Conservation (phyloP, 129 eudicot species). For the Helianthus annuus region HanXRQr2.0-SUNRISE NC_035443.2:145837185-145837684, state of each 20-base stretch:
- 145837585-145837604: too few relatives aligned
- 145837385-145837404: too few relatives aligned
- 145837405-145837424: too few relatives aligned
- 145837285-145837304: neutral
- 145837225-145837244: neutral
- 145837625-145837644: neutral
- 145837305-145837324: too few relatives aligned
- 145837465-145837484: neutral
- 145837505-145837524: conserved; percentile 13
- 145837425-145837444: too few relatives aligned
- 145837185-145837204: neutral
- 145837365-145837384: too few relatives aligned
- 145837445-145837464: too few relatives aligned
- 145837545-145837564: conserved; percentile 3
- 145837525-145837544: conserved; percentile 16
- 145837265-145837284: neutral
- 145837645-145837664: too few relatives aligned
- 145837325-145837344: too few relatives aligned
- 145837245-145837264: too few relatives aligned
- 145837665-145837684: neutral
- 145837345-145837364: too few relatives aligned
- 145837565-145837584: neutral
- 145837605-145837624: neutral
- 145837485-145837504: neutral
- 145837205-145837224: neutral